These are phyloP conservation scores for Fusarium sp. DNA, from an alignment of 2,329 filamentous ascomycete genomes.

Conservation along the genomic window DNA sequence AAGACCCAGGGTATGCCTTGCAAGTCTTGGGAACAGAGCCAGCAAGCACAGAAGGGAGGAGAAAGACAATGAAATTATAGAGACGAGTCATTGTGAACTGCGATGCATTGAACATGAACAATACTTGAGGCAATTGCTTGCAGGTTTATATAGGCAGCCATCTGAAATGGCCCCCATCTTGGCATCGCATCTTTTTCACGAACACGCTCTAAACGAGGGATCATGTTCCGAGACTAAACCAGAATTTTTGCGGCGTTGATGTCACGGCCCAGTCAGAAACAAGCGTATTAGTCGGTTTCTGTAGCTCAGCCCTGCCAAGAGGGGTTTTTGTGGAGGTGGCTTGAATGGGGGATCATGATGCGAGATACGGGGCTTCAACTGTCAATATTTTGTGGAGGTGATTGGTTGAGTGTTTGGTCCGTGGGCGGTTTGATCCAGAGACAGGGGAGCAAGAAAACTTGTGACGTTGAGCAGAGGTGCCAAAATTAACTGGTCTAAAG, in stretches of 20 bases:
- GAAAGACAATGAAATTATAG: background rate
- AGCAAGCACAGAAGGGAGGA: background rate
- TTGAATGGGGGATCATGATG: background rate
- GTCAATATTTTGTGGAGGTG: background rate
- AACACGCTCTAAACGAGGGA: background rate
- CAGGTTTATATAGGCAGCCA: conserved; percentile 10
- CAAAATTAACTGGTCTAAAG: no score
- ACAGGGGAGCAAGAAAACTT: no score
- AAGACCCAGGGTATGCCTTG: conserved; percentile 58
- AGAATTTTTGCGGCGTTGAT: background rate
- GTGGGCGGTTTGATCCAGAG: background rate
- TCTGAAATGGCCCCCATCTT: background rate
- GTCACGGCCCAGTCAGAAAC: background rate
- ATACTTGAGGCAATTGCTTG: fast-evolving
- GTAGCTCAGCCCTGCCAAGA: conserved; percentile 24
- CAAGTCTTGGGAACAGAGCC: conserved; percentile 43
- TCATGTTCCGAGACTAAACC: conserved; percentile 32
- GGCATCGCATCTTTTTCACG: background rate
- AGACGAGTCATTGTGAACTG: conserved; percentile 18
- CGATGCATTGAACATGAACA: fast-evolving
- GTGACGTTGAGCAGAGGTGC: no score
- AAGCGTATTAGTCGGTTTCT: conserved; percentile 30
- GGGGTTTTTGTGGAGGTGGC: conserved; percentile 16
- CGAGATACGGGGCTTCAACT: conserved; percentile 5
- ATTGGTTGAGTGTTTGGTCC: background rate